These are phyloP conservation scores for Saccharomycopsis phalli DNA, from an alignment of 1,139 yeast species.

Conservation along the genomic window DNA sequence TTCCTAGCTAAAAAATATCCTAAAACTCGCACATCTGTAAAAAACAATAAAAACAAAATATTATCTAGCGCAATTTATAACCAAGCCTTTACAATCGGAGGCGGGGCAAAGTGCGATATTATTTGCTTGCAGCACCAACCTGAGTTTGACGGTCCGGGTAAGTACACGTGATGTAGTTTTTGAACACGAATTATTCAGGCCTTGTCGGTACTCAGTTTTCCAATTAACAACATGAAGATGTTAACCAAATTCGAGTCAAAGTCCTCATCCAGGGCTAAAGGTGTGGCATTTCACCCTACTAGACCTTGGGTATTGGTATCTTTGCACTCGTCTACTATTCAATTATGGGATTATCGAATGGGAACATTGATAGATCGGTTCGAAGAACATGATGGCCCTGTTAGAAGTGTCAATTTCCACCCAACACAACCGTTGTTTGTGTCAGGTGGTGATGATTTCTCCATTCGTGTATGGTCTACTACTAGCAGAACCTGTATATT, in stretches of 20 bases:
- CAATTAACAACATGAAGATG: constrained; percentile 68
- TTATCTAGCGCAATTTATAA: too few relatives aligned
- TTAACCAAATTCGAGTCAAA: constrained; percentile 93
- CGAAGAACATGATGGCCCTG: constrained; percentile 98
- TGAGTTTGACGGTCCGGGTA: too few relatives aligned
- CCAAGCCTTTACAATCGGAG: neutral
- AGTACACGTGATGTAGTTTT: neutral
- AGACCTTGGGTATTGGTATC: constrained; percentile 97
- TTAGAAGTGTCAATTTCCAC: constrained; percentile 90
- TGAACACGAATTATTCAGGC: constrained; percentile 1
- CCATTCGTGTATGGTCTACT: constrained; percentile 93
- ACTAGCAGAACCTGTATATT: constrained; percentile 86
- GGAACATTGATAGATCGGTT: constrained; percentile 94
- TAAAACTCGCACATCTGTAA: too few relatives aligned
- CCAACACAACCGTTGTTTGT: constrained; percentile 96
- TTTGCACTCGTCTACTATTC: constrained; percentile 88
- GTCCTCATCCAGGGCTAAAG: constrained; percentile 90
- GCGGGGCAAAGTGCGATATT: neutral
- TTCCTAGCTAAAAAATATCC: too few relatives aligned
- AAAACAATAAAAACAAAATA: too few relatives aligned
- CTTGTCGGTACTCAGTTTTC: neutral
- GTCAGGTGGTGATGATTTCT: constrained; percentile 95
- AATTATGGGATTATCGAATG: constrained; percentile 99
- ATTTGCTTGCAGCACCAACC: too few relatives aligned
- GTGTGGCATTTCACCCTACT: constrained; percentile 95